Evolutionary conservation across 139 green algal species (phyloP).

Genomic region (Penium margaritaceum): DNA sequence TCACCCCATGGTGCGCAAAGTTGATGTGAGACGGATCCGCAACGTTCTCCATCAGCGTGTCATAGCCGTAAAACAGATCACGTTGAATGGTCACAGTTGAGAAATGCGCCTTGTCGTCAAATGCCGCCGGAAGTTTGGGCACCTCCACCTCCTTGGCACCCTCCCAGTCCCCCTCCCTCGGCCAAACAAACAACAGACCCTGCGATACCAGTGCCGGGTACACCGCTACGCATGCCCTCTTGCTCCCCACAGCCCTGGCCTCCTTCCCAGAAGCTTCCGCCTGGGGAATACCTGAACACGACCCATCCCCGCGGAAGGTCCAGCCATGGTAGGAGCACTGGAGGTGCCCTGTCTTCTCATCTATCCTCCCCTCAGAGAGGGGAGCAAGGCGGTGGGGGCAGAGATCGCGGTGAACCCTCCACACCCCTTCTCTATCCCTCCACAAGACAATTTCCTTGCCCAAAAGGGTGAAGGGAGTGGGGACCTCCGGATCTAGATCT

Average conservation of each 20-base stretch:
- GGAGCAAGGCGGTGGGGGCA: conserved; percentile 43
- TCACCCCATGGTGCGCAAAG: conserved; percentile 46
- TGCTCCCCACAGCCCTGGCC: neutral
- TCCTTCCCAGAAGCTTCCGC: conserved; percentile 2
- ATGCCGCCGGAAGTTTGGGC: conserved; percentile 20
- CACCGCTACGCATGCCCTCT: conserved; percentile 3
- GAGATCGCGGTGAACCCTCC: conserved; percentile 32
- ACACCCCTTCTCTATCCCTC: conserved; percentile 20
- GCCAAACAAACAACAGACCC: conserved; percentile 42
- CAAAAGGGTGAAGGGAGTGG: conserved; percentile 24
- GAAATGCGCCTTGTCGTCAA: conserved; percentile 31
- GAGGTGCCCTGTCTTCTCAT: conserved; percentile 35
- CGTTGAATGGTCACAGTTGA: conserved; percentile 38
- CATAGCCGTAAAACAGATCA: conserved; percentile 45
- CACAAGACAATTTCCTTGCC: conserved; percentile 28
- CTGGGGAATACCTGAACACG: conserved; percentile 30
- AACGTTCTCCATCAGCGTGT: conserved; percentile 50
- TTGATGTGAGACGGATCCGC: conserved; percentile 44
- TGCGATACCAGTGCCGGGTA: conserved; percentile 7
- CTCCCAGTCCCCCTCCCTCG: conserved; percentile 6
- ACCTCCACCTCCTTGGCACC: neutral
- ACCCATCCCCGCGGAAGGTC: conserved; percentile 37
- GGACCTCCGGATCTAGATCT: conserved; percentile 16
- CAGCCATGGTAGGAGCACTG: conserved; percentile 53
- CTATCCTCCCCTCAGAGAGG: conserved; percentile 44